Evolutionary conservation across 2,329 filamentous ascomycete species (phyloP), one percentile per base, ranked within the genome.

Genomic region (Xylariaceae sp.): DNA sequence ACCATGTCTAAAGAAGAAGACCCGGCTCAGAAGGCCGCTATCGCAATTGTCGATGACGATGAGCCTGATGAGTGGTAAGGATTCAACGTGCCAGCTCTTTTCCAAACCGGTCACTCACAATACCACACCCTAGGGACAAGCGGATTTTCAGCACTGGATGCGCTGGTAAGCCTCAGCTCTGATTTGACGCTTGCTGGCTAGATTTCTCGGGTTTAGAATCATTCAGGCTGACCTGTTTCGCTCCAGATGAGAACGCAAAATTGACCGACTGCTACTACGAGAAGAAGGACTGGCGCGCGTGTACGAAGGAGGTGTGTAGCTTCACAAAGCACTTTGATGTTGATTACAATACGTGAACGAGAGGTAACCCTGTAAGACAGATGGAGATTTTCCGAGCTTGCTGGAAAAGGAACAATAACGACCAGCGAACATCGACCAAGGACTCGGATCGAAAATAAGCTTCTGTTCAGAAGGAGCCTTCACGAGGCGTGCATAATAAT

Each of bases 141-240:
- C 81, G 94, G 66, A 97, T 97, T 70, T 95, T 90, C 75, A 96
- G 90, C 75, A 97, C 92, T 2, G 94, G 92, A 51, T 97, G 92
- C 66, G 82, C 90, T 70, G 85, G 92, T 95, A 73, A 36, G 56
- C n/a, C n/a, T 57, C 36, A 48, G 40, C 44, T 31, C 15, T 31
- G n/a, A 12, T 11, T n/a, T n/a, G n/a, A n/a, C n/a, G n/a, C n/a
- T n/a, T n/a, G n/a, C n/a, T 14, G 15, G 11, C 38, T 9, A 40
- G 11, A 40, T 10, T 10, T 14, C 9, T 12, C 11, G 18, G 17
- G 9, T 14, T 40, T 39, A n/a, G 39, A 39, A 14, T 22, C 14
- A n/a, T n/a, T n/a, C n/a, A 11, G 43, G 32, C 52, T 46, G 31
- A 55, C 31, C 45, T 57, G 41, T 38, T 52, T 41, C 33, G 27